Percentiles rank a stretch among this genome's conserved stretches.
These are phyloP conservation scores for Raffaelea ambrosiae DNA, from an alignment of 2,329 filamentous ascomycete species.

Conservation along the genomic window DNA sequence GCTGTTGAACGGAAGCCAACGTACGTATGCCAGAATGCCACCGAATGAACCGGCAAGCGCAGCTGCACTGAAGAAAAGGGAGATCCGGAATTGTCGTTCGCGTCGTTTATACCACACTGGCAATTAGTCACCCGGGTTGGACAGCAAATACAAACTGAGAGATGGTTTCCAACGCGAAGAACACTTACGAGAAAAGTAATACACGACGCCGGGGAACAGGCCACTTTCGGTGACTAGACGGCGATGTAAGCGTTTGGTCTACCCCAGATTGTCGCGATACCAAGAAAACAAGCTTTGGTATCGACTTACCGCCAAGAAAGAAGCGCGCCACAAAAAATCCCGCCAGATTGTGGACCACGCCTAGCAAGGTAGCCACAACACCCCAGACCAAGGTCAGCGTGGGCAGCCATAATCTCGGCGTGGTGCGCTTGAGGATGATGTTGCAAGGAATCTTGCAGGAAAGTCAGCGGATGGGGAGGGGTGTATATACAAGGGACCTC, in stretches of 20 bases:
- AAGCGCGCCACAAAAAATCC: slow-evolving; percentile 38
- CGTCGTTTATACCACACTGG: slow-evolving; percentile 50
- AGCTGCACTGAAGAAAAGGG: slow-evolving; percentile 47
- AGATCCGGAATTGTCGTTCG: slow-evolving; percentile 46
- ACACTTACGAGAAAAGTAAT: slow-evolving; percentile 39
- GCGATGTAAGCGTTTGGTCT: too few relatives aligned
- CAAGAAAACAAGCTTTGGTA: background rate
- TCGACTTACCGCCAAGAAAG: background rate
- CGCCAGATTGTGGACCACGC: slow-evolving; percentile 38
- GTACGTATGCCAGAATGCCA: slow-evolving; percentile 45
- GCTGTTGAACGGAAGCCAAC: slow-evolving; percentile 18
- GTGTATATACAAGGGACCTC: background rate
- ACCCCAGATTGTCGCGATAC: background rate
- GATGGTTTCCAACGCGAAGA: too few relatives aligned
- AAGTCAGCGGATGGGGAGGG: background rate
- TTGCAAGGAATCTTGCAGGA: slow-evolving; percentile 46
- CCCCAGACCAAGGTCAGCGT: slow-evolving; percentile 49
- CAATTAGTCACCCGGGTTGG: too few relatives aligned
- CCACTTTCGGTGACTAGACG: slow-evolving; percentile 36
- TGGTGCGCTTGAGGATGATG: slow-evolving; percentile 52
- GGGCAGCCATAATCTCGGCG: slow-evolving; percentile 47
- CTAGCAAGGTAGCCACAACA: slow-evolving; percentile 41
- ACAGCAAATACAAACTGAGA: too few relatives aligned
- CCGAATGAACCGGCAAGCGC: slow-evolving; percentile 48
- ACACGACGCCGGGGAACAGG: slow-evolving; percentile 41